Conservation (phyloP, 306 rosid species). For the Castanea sativa region DNA sequence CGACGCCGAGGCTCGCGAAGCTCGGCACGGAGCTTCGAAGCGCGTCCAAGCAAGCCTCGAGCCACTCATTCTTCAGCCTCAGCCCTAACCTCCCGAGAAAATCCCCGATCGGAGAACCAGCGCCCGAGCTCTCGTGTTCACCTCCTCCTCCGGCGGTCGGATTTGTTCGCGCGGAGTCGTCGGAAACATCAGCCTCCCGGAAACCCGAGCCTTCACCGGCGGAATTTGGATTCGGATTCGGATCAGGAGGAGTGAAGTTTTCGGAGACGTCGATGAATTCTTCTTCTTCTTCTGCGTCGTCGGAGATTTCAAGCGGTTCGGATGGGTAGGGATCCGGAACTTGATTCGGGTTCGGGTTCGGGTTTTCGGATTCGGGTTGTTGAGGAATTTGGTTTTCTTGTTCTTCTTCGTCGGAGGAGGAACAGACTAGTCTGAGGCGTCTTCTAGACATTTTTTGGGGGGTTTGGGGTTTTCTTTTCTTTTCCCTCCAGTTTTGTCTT, state of each 20-base stretch:
- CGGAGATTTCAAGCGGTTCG: slow-evolving; percentile 54
- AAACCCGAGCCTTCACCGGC: no score
- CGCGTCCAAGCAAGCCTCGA: slow-evolving; percentile 44
- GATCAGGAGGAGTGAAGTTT: slow-evolving; percentile 35
- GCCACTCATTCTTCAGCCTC: slow-evolving; percentile 58
- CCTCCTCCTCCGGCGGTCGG: slow-evolving; percentile 5
- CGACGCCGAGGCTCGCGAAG: slow-evolving; percentile 43
- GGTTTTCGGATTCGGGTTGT: slow-evolving; percentile 8
- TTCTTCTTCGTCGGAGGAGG: slow-evolving; percentile 57
- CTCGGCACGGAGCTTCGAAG: slow-evolving; percentile 41
- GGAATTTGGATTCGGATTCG: not conserved
- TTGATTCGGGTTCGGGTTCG: not conserved
- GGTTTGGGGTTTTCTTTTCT: not conserved
- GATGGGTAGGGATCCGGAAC: slow-evolving; percentile 23
- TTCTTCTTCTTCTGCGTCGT: slow-evolving; percentile 25
- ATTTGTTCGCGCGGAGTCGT: not conserved
- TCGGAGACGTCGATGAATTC: slow-evolving; percentile 69
- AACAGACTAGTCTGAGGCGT: slow-evolving; percentile 51
- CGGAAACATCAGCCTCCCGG: no score
- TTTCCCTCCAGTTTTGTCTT: not conserved
- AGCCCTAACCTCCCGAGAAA: slow-evolving; percentile 59
- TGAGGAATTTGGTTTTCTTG: slow-evolving; percentile 33
- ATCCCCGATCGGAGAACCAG: slow-evolving; percentile 50
- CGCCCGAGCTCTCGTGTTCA: slow-evolving; percentile 4
- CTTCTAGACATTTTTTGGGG: slow-evolving; percentile 46